Evolutionary conservation across 2,329 filamentous ascomycete species (phyloP).

Genomic region (Achaetomium macrosporum): DNA sequence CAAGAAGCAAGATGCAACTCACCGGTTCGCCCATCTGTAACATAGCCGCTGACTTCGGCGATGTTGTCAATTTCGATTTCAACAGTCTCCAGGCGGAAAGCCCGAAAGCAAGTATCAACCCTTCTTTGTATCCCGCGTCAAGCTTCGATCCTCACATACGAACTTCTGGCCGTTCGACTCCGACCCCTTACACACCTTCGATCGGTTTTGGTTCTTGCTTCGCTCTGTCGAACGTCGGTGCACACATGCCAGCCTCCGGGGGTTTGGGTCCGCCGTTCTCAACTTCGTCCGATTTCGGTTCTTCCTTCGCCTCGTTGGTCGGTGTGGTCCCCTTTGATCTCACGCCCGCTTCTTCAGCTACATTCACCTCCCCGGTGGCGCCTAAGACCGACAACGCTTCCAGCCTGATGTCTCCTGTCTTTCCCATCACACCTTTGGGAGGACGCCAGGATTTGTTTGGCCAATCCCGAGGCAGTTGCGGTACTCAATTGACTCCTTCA

Average conservation of each 20-base stretch:
- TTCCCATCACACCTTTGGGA: slow-evolving; percentile 18
- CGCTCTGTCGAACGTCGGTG: too few species aligned
- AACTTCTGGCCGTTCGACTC: too few species aligned
- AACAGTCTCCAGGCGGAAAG: slow-evolving; percentile 20
- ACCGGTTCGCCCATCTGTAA: slow-evolving; percentile 14
- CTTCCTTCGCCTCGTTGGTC: slow-evolving; percentile 26
- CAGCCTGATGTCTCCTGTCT: slow-evolving; percentile 10
- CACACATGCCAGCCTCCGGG: slow-evolving; percentile 29
- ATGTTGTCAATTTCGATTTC: slow-evolving; percentile 24
- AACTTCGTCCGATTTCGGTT: slow-evolving; percentile 20
- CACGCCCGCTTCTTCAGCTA: slow-evolving; percentile 30
- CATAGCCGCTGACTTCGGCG: slow-evolving; percentile 30
- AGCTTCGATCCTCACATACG: slow-evolving; percentile 25
- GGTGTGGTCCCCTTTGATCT: slow-evolving; percentile 27
- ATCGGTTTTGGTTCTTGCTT: too few species aligned
- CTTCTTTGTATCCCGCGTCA: slow-evolving; percentile 28
- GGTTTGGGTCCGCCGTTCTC: slow-evolving; percentile 28
- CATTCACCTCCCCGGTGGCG: slow-evolving; percentile 26
- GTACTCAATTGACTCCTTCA: slow-evolving; percentile 13
- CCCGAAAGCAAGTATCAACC: slow-evolving; percentile 24
- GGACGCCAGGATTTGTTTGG: slow-evolving; percentile 4
- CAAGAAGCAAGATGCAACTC: slow-evolving; percentile 17
- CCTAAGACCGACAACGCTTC: slow-evolving; percentile 8
- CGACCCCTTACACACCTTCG: too few species aligned
- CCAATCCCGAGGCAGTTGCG: slow-evolving; percentile 4